Base-by-base conservation (phyloP, 108 stramenopile species). In the Nitzschia palea region DNA sequence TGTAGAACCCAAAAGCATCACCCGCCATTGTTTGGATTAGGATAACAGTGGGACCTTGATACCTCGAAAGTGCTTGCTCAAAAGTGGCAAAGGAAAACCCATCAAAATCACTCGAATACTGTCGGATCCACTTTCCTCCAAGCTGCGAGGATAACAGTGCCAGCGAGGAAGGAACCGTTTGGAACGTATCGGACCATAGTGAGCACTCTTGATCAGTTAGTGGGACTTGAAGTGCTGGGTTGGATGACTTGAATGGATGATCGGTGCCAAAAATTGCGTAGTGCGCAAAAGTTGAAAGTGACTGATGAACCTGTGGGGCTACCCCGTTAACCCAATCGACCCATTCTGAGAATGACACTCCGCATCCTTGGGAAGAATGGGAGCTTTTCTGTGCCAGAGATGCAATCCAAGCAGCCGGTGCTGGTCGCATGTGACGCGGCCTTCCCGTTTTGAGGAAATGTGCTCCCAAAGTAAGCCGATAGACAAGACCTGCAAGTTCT, bases 31-130 rank as follows among this genome's bases (percentile, higher is more conserved):
- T 52, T 25, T 44, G 63, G 66, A 71, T 59, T 23, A 77, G 27
- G 2, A 77, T 22, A 2, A 71, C 44, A 36, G 76, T 71, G 18
- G 76, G 64, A 36, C 76, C 76, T n/a, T 34, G 51, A 42, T 71
- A 77, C 18, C 51, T 28, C 29, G 66, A 32, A 27, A 77, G 36
- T 8, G 76, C 76, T 36, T 71, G 28, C 33, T 62, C 10, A 4
- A 77, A 55, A 34, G 57, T 44, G 28, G 18, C 32, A 69, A 77
- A 77, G n/a, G 70, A 65, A 34, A 65, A 54, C 15, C 70, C 70
- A 53, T 77, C 68, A 22, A 59, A 27, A 30, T 59, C 27, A 44
- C 69, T 71, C 22, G 64, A 66, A 44, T 65, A 77, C 34, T 71
- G 55, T 27, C 63, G 42, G 33, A 53, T 30, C 69, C 63, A 70